These are phyloP conservation scores for Chaetomiaceae sp. DNA, from an alignment of 2,329 filamentous ascomycete species.

Conservation along the genomic window DNA sequence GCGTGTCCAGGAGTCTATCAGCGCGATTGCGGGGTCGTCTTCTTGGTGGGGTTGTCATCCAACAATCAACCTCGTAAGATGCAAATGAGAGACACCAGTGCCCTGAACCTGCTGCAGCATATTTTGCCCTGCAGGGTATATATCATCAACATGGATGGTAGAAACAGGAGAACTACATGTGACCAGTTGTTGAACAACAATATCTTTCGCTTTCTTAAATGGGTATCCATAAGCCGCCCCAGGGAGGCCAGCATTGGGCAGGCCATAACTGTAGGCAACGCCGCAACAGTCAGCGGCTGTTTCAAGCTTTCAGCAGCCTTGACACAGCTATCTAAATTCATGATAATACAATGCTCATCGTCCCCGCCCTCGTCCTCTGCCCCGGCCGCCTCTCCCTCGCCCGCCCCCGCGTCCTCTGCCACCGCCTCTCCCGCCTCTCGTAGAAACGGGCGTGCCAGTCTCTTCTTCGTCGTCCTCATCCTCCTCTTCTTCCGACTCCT, in stretches of 20 bases:
- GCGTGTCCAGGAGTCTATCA: conserved; percentile 10
- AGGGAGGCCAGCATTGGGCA: neutral
- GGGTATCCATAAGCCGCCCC: conserved; percentile 7
- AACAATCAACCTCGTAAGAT: neutral
- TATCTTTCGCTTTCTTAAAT: neutral
- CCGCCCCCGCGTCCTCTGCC: conserved; percentile 31
- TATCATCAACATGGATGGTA: too few relatives aligned
- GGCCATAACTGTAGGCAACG: too few relatives aligned
- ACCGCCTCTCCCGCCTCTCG: conserved; percentile 33
- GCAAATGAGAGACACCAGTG: neutral
- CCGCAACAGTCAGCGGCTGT: too few relatives aligned
- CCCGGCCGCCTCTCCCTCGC: conserved; percentile 28
- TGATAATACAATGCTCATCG: conserved; percentile 10
- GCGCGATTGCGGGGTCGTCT: conserved; percentile 21
- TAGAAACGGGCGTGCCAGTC: conserved; percentile 35
- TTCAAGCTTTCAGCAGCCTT: too few relatives aligned
- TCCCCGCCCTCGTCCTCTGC: conserved; percentile 33
- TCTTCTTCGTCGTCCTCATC: conserved; percentile 35
- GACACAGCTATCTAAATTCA: too few relatives aligned
- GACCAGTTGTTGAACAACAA: neutral
- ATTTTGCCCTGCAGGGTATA: too few relatives aligned
- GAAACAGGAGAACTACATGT: too few relatives aligned
- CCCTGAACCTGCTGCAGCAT: too few relatives aligned
- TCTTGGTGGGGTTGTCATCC: too few relatives aligned
- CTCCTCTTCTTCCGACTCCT: conserved; percentile 34